Evolutionary conservation across 768 basidiomycete species (phyloP), one percentile per base, ranked within the genome.

Genomic region (Tephrocybe sp.): DNA sequence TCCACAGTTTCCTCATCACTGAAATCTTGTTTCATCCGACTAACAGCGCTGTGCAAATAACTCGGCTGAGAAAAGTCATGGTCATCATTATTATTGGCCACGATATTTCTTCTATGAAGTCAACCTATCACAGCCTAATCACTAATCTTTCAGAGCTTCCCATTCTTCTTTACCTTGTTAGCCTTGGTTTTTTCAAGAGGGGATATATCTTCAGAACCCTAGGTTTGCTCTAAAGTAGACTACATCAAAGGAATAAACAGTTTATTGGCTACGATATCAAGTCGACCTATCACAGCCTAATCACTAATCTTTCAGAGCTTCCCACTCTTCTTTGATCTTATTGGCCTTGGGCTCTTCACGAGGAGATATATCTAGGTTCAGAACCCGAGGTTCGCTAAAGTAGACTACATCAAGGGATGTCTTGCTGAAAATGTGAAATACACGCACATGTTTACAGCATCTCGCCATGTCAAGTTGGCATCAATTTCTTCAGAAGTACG

Each of bases 381-480:
- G 22, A 22, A 50, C 40, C 20, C 39, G 14, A 9, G 48, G 48
- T 33, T 50, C 48, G 32, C 48, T 50, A 34, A 13, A 17, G 13
- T 7, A 12, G 31, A 5, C n/a, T 1, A 22, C 20, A 34, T 34
- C 8, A 11, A 10, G 10, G 10, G n/a, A 31, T 14, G 30, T 3
- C 8, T 20, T 34, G 10, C 26, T 33, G 36, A 2, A 47, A 36
- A 12, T n/a, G n/a, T 5, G 13, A 4, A 26, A 42, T 12, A 19
- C 9, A 47, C 45, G 26, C 13, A 50, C 48, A 50, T 41, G n/a
- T 50, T 50, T 1, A 50, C 48, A 5, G 48, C 48, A 23, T 50
- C 48, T 19, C 48, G 38, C 48, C 48, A 50, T 16, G 44, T 45
- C 38, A 52, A 46, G 19, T 50, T 50, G 16, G 48, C 40, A 16